Conservation (phyloP, 371 early-diverging fungal species). For the Batkoa obscura region DNA sequence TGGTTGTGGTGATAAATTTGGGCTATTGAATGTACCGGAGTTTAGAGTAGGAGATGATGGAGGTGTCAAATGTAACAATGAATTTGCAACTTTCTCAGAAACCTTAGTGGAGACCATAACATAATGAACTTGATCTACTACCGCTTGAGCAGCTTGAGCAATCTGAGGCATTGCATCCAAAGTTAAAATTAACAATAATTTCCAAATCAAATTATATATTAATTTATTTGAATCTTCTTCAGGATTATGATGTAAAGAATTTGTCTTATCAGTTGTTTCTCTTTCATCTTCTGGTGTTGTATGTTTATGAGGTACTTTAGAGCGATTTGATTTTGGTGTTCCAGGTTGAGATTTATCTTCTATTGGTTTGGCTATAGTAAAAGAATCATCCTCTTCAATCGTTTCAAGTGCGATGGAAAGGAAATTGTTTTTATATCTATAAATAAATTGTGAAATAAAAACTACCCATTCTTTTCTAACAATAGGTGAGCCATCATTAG, state of each 20-base stretch:
- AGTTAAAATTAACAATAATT: slow-evolving; percentile 49
- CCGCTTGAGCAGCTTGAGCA: slow-evolving; percentile 29
- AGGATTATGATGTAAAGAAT: too few relatives aligned
- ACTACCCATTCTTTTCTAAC: slow-evolving; percentile 65
- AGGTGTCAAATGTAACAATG: too few relatives aligned
- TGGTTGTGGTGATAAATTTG: slow-evolving; percentile 11
- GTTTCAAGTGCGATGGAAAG: slow-evolving; percentile 41
- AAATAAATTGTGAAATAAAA: slow-evolving; percentile 42
- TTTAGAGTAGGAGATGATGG: neutral
- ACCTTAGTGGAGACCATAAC: slow-evolving; percentile 14
- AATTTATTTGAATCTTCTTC: slow-evolving; percentile 19
- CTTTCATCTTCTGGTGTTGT: slow-evolving; percentile 1
- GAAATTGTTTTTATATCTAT: slow-evolving; percentile 33
- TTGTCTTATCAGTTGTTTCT: slow-evolving; percentile 9
- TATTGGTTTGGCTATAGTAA: too few relatives aligned
- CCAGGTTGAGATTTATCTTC: slow-evolving; percentile 5
- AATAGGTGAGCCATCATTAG: slow-evolving; percentile 61
- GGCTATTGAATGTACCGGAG: slow-evolving; percentile 10
- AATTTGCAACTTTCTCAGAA: too few relatives aligned
- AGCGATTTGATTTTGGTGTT: slow-evolving; percentile 11
- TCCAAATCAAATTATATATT: slow-evolving; percentile 50
- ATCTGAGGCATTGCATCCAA: slow-evolving; percentile 61
- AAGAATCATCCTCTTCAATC: slow-evolving; percentile 26
- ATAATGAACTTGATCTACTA: slow-evolving; percentile 54
- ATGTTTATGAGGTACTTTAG: slow-evolving; percentile 8